Percentiles rank a stretch among this genome's conserved stretches.
These are phyloP conservation scores for Secale cereale DNA, from an alignment of 176 grass and related monocot genomes.

Conservation along the genomic window DNA sequence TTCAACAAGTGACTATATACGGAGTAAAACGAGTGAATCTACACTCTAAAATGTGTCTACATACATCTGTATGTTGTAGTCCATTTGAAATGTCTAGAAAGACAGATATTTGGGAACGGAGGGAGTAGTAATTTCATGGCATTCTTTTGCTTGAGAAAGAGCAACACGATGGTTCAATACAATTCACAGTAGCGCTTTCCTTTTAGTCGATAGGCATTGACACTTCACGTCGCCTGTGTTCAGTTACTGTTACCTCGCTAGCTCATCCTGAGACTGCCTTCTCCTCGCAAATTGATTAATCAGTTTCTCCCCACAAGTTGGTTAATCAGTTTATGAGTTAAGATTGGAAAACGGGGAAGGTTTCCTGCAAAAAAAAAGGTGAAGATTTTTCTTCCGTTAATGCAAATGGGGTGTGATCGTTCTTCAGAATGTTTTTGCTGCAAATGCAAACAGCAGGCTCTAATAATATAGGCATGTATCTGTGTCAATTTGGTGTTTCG, in stretches of 20 bases:
- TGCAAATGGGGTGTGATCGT: not conserved
- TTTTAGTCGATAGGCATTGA: not conserved
- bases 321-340: not conserved
- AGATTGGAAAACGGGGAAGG: not conserved
- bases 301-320: not conserved
- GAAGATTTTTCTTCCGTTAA: no score
- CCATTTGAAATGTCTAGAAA: no score
- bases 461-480: not conserved
- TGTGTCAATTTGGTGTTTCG: not conserved
- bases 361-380: no score
- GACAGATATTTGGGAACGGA: no score
- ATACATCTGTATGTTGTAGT: no score
- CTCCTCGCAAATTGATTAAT: not conserved
- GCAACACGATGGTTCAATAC: not conserved
- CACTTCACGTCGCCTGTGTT: constrained; percentile 3
- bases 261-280: not conserved
- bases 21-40: no score
- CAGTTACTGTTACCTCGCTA: not conserved
- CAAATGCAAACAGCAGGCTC: not conserved
- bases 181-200: not conserved
- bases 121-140: not conserved
- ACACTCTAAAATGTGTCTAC: no score
- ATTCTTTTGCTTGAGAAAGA: not conserved
- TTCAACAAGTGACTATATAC: no score
- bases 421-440: not conserved